These are phyloP conservation scores for Penicillium sp. DNA, from an alignment of 2,329 filamentous ascomycete genomes.

Conservation along the genomic window DNA sequence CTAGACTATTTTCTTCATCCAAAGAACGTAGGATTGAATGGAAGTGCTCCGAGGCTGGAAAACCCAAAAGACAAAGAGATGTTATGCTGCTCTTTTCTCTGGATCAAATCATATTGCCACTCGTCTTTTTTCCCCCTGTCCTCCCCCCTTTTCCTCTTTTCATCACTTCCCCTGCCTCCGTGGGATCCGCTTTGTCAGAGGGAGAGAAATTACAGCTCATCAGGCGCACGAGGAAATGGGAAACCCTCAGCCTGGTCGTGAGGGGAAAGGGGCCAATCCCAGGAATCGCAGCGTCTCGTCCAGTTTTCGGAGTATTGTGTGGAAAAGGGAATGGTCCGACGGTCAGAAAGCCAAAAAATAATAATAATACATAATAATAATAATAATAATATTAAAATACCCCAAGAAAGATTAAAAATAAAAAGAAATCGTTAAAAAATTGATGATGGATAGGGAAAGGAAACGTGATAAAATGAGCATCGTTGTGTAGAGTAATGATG, in stretches of 20 bases:
- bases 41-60: conserved; percentile 4
- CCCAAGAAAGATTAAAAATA: neutral
- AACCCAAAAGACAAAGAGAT: neutral
- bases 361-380: neutral
- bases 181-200: conserved; percentile 9
- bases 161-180: neutral
- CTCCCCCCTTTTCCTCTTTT: neutral
- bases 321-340: conserved; percentile 26
- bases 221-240: conserved; percentile 18
- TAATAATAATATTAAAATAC: neutral
- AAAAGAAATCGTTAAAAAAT: neutral
- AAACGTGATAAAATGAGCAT: neutral
- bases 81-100: neutral
- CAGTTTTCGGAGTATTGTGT: conserved; percentile 21
- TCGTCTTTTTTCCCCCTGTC: conserved; percentile 1
- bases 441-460: neutral
- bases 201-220: conserved; percentile 9
- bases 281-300: conserved; percentile 1
- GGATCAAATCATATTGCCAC: conserved; percentile 24
- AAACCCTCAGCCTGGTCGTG: conserved; percentile 22
- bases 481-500: neutral
- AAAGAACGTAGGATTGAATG: neutral
- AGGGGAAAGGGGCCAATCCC: conserved; percentile 27
- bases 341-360: neutral
- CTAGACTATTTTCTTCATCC: too few species aligned